Percentiles rank a stretch among this genome's conserved stretches.
phyloP scores from a whole-genome alignment of 2,329 filamentous ascomycete genomes.

The Fusarium sacchari region DNA sequence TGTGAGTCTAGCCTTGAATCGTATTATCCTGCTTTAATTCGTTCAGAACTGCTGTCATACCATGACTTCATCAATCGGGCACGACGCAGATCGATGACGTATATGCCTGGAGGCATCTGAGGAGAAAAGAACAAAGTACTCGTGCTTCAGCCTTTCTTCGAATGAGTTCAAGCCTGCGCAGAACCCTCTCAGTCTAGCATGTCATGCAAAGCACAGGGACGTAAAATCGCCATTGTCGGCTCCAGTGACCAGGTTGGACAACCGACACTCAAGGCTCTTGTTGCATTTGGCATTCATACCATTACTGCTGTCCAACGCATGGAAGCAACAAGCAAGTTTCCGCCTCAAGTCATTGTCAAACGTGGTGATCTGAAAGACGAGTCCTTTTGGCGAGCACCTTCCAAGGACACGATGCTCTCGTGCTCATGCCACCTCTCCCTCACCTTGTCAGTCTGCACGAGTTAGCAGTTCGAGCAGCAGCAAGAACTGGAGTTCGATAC shows the following conservation, averaged over 20 bases:
- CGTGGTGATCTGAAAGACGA: slow-evolving; percentile 10
- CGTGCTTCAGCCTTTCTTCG: too few species aligned
- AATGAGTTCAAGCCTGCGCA: not conserved
- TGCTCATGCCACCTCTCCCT: slow-evolving; percentile 18
- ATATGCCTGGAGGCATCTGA: not conserved
- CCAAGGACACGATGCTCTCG: slow-evolving; percentile 9
- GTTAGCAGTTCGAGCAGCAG: slow-evolving; percentile 18
- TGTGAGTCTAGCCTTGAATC: rapidly evolving
- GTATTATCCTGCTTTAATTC: rapidly evolving
- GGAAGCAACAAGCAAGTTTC: slow-evolving; percentile 10
- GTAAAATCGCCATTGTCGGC: slow-evolving; percentile 12
- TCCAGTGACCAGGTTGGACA: slow-evolving; percentile 8
- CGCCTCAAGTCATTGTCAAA: not conserved
- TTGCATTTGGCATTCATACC: not conserved
- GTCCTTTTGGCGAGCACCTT: slow-evolving; percentile 4
- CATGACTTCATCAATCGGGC: not conserved
- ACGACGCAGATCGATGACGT: not conserved
- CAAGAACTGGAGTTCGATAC: not conserved
- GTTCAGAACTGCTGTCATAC: too few species aligned
- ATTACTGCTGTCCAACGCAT: slow-evolving; percentile 18
- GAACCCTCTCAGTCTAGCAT: not conserved
- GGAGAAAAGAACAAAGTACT: not conserved
- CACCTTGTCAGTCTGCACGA: slow-evolving; percentile 19
- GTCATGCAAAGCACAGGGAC: not conserved
- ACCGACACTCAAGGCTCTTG: not conserved